These are phyloP conservation scores for Kernera saxatilis DNA, from an alignment of 345 rosid species.

Conservation along the genomic window DNA sequence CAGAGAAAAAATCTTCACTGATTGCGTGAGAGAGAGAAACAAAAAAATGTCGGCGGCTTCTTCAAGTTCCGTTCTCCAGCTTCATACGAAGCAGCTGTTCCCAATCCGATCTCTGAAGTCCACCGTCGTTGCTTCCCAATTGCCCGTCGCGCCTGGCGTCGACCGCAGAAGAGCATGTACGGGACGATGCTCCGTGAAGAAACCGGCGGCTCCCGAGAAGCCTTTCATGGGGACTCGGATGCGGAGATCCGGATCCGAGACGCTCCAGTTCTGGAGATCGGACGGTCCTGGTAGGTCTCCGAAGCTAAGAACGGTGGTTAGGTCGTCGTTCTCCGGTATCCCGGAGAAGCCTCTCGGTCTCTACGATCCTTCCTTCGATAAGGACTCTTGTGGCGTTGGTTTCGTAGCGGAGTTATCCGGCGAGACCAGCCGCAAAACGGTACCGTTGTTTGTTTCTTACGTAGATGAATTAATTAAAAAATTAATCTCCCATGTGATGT, in stretches of 20 bases:
- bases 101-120: constrained; percentile 31
- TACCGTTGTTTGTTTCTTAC: neutral
- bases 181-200: constrained; percentile 35
- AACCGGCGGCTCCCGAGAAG: constrained; percentile 33
- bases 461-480: neutral
- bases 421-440: constrained; percentile 86
- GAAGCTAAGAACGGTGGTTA: constrained; percentile 61
- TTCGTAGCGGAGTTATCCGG: constrained; percentile 95
- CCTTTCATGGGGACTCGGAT: constrained; percentile 49
- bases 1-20: neutral
- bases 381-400: constrained; percentile 99
- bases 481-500: neutral
- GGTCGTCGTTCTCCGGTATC: constrained; percentile 68
- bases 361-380: constrained; percentile 85
- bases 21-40: too few relatives aligned
- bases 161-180: constrained; percentile 23
- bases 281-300: constrained; percentile 77
- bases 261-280: constrained; percentile 60
- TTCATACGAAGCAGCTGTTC: constrained; percentile 19
- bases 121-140: constrained; percentile 31
- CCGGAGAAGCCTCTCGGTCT: constrained; percentile 98
- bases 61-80: constrained; percentile 39
- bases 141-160: constrained; percentile 27
- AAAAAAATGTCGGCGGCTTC: constrained; percentile 57
- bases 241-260: constrained; percentile 48